phyloP scores from a whole-genome alignment of 179 eudicot species.

The Silene coronaria region DNA sequence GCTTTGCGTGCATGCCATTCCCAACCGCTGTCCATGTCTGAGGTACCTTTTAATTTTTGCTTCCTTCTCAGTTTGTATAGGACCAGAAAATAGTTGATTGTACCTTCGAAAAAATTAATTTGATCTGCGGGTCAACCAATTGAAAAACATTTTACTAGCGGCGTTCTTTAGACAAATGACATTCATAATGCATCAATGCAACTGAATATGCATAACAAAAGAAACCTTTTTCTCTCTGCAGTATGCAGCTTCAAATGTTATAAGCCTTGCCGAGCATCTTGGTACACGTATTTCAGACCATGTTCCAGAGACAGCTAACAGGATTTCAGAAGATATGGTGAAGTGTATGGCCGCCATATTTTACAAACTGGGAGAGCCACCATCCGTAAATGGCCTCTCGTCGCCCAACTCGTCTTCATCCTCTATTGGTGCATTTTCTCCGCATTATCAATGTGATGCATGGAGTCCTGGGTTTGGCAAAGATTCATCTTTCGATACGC shows the following conservation, averaged over 20 bases:
- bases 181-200: neutral
- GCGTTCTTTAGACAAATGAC: neutral
- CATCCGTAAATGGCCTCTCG: slow-evolving; percentile 51
- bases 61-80: neutral
- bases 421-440: slow-evolving; percentile 68
- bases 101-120: too few species aligned
- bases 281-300: slow-evolving; percentile 87
- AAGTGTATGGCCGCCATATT: slow-evolving; percentile 75
- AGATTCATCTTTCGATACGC: slow-evolving; percentile 69
- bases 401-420: slow-evolving; percentile 80
- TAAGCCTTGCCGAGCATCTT: slow-evolving; percentile 93
- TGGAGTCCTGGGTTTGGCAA: slow-evolving; percentile 81
- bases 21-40: slow-evolving; percentile 78
- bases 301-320: slow-evolving; percentile 70
- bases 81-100: too few species aligned
- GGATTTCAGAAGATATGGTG: slow-evolving; percentile 86
- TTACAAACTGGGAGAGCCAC: slow-evolving; percentile 79
- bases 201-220: slow-evolving; percentile 1
- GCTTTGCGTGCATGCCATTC: slow-evolving; percentile 77
- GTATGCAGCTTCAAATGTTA: slow-evolving; percentile 65
- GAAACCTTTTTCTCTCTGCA: slow-evolving; percentile 28
- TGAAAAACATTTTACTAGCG: neutral
- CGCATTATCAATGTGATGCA: slow-evolving; percentile 55
- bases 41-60: slow-evolving; percentile 41
- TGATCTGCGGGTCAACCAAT: neutral